These are phyloP conservation scores for Cladosporium oxysporum DNA, from an alignment of 2,329 filamentous ascomycete species.

Conservation along the genomic window DNA sequence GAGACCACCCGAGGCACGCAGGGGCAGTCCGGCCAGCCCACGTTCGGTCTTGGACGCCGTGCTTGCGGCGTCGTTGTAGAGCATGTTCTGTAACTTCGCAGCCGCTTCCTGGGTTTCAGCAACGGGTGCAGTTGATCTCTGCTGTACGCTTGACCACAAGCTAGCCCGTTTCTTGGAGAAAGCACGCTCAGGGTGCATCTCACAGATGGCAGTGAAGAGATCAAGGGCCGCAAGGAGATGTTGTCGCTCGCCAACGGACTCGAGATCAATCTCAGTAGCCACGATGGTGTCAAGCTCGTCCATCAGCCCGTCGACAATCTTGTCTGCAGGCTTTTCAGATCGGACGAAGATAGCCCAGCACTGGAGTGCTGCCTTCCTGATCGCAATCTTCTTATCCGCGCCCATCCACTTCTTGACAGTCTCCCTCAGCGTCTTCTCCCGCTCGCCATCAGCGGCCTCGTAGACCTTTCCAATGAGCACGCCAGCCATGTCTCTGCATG, in stretches of 20 bases:
- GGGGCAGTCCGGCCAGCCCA: constrained; percentile 58
- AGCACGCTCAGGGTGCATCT: constrained; percentile 64
- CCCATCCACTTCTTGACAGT: constrained; percentile 71
- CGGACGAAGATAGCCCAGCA: constrained; percentile 84
- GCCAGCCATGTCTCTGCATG: constrained; percentile 80
- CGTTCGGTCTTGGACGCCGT: constrained; percentile 54
- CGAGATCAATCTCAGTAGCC: constrained; percentile 51
- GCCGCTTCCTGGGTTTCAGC: constrained; percentile 74
- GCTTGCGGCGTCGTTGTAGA: constrained; percentile 75
- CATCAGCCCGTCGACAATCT: constrained; percentile 65
- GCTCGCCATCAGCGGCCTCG: constrained; percentile 71
- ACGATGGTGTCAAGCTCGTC: constrained; percentile 54
- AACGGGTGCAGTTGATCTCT: constrained; percentile 66
- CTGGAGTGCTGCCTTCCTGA: constrained; percentile 74
- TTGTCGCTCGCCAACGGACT: constrained; percentile 65
- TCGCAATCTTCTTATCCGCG: constrained; percentile 69
- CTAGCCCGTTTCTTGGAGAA: constrained; percentile 60
- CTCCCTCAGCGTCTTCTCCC: constrained; percentile 64
- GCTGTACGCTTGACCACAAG: constrained; percentile 72
- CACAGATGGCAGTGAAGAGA: constrained; percentile 66
- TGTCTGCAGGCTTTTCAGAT: constrained; percentile 60
- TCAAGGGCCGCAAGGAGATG: constrained; percentile 73
- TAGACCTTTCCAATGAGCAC: constrained; percentile 81
- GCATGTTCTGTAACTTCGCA: constrained; percentile 72
- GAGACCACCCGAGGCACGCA: constrained; percentile 72